These are phyloP conservation scores for Rhododendron williamsianum DNA, from an alignment of 148 eudicot species.

Conservation along the genomic window DNA sequence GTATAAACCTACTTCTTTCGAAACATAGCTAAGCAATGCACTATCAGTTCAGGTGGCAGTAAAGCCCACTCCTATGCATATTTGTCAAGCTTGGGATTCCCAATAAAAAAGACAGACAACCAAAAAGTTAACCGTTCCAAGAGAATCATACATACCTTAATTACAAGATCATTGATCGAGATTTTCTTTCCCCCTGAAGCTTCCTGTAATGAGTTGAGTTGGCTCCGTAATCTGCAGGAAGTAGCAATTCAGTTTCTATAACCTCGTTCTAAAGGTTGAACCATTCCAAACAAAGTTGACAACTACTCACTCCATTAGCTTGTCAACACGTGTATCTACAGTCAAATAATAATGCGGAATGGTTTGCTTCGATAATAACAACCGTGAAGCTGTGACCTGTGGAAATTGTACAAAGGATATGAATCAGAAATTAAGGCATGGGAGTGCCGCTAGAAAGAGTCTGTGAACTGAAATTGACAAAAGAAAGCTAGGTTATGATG, in stretches of 20 bases:
- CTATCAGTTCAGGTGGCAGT: neutral
- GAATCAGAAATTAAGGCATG: constrained; percentile 6
- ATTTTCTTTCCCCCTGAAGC: constrained; percentile 93
- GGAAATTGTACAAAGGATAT: constrained; percentile 7
- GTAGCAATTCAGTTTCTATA: constrained; percentile 12
- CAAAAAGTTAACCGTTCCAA: neutral
- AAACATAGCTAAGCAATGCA: neutral
- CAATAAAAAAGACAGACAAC: neutral
- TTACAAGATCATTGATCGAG: constrained; percentile 90
- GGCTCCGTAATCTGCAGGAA: constrained; percentile 55
- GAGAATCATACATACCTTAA: constrained; percentile 52
- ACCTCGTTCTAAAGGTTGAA: neutral
- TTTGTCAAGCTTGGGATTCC: neutral
- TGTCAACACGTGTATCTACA: constrained; percentile 82
- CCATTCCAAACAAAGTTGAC: constrained; percentile 1
- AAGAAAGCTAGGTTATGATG: neutral
- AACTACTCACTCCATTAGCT: constrained; percentile 78
- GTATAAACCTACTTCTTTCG: neutral
- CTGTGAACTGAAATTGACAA: neutral
- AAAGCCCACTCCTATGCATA: neutral
- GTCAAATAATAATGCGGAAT: constrained; percentile 85
- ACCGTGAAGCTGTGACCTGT: constrained; percentile 83
- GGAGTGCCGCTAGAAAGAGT: neutral
- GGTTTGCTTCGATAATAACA: constrained; percentile 77
- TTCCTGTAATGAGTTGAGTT: constrained; percentile 78